phyloP scores from a whole-genome alignment of 2,329 filamentous ascomycete genomes.

The Claviceps pazoutovae region DNA sequence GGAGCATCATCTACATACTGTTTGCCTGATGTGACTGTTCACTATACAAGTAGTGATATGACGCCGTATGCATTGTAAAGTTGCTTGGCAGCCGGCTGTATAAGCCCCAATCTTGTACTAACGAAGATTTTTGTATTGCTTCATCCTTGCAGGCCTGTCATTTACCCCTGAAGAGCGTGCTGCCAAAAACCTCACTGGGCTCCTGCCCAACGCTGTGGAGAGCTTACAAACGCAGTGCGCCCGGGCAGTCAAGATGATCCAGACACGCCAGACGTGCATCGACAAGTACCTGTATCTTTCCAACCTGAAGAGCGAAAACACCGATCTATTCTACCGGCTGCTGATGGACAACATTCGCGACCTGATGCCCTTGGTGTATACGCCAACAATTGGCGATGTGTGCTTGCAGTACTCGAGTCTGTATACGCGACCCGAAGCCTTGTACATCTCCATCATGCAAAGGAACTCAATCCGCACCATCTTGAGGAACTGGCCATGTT shows the following conservation, averaged over 20 bases:
- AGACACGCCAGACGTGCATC: slow-evolving; percentile 52
- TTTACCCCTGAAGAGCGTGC: slow-evolving; percentile 51
- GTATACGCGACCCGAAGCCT: slow-evolving; percentile 85
- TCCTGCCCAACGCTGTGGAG: slow-evolving; percentile 51
- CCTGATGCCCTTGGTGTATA: slow-evolving; percentile 75
- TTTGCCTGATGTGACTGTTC: background rate
- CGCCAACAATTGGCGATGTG: slow-evolving; percentile 85
- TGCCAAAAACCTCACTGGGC: slow-evolving; percentile 50
- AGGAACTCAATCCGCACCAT: slow-evolving; percentile 79
- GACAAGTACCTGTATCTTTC: slow-evolving; percentile 80
- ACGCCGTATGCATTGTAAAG: background rate
- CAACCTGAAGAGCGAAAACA: slow-evolving; percentile 59
- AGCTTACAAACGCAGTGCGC: slow-evolving; percentile 44
- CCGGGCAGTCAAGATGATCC: slow-evolving; percentile 61
- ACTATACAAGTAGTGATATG: background rate
- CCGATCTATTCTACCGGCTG: slow-evolving; percentile 71
- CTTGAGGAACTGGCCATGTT: slow-evolving; percentile 83
- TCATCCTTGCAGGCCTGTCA: slow-evolving; percentile 36
- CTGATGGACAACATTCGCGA: slow-evolving; percentile 65
- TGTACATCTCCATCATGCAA: slow-evolving; percentile 95
- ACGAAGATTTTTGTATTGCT: background rate
- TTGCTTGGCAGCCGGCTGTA: background rate
- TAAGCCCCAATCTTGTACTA: background rate
- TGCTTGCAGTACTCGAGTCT: slow-evolving; percentile 93
- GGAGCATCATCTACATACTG: background rate